Percentiles rank a stretch among this genome's conserved stretches.
Conservation (phyloP, 768 basidiomycete species). For the Lentinula lateritia region DNA sequence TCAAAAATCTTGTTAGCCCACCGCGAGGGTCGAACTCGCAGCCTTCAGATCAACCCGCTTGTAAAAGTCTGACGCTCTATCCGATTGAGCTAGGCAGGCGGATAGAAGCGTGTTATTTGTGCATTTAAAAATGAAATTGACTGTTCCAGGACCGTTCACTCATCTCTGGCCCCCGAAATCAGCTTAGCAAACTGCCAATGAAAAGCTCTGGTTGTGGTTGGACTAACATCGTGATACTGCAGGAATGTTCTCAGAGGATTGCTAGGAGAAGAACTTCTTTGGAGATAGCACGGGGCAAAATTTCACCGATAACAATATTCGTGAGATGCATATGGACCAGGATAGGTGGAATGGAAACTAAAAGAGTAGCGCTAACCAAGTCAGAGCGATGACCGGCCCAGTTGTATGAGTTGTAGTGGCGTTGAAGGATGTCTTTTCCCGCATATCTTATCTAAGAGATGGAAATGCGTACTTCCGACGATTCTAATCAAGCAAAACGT, state of each 20-base stretch:
- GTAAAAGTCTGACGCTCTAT: conserved; percentile 66
- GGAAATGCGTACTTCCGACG: not conserved
- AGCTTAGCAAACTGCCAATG: not conserved
- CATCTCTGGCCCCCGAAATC: too few species aligned
- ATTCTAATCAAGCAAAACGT: too few species aligned
- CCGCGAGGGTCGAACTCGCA: conserved; percentile 85
- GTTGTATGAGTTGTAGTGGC: not conserved
- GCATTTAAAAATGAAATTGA: too few species aligned
- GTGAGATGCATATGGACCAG: not conserved
- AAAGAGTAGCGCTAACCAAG: not conserved
- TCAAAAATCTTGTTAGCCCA: conserved; percentile 42
- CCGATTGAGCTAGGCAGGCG: conserved; percentile 64
- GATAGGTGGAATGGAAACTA: not conserved
- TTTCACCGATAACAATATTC: not conserved
- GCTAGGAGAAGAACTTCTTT: not conserved
- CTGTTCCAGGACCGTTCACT: too few species aligned
- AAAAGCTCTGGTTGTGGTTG: not conserved
- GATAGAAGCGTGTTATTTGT: not conserved
- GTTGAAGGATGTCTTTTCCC: not conserved
- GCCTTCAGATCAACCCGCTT: conserved; percentile 56
- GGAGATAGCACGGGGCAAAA: not conserved
- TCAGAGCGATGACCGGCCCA: not conserved
- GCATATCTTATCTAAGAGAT: not conserved
- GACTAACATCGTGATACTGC: not conserved
- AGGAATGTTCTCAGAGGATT: not conserved